Percentiles rank a stretch among this genome's conserved stretches.
These are phyloP conservation scores for Ramularia endophylla DNA, from an alignment of 2,329 filamentous ascomycete species.

Conservation along the genomic window DNA sequence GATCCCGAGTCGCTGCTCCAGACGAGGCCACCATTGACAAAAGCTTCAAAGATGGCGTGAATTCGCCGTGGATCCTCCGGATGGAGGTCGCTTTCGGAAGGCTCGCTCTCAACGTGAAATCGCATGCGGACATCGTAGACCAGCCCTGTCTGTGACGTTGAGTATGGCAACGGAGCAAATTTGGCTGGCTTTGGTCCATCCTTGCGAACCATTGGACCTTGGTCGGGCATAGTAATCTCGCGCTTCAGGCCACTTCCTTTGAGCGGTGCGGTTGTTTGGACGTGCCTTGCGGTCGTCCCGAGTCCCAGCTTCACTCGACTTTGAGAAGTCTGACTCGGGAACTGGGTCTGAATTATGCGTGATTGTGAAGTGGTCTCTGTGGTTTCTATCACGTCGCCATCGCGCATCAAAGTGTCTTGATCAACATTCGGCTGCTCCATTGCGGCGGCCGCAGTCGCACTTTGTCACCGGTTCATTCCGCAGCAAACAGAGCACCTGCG, in stretches of 20 bases:
- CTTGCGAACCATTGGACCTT: constrained; percentile 16
- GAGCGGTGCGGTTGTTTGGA: constrained; percentile 8
- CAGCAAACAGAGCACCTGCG: too few species aligned
- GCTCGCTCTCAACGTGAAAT: constrained; percentile 71
- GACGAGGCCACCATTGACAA: constrained; percentile 70
- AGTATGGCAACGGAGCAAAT: constrained; percentile 33
- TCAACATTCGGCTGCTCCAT: background rate
- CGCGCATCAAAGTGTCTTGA: constrained; percentile 19
- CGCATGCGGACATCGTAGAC: constrained; percentile 93
- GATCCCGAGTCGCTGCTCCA: constrained; percentile 36
- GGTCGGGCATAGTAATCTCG: constrained; percentile 11
- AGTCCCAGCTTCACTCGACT: background rate
- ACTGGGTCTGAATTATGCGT: background rate
- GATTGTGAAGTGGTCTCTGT: background rate
- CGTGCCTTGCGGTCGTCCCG: constrained; percentile 6
- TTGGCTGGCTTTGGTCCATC: constrained; percentile 28
- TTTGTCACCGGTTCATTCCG: too few species aligned
- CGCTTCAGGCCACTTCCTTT: constrained; percentile 21
- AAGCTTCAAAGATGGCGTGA: constrained; percentile 84
- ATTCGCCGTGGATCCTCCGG: constrained; percentile 93
- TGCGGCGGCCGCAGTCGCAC: background rate
- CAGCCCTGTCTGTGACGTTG: constrained; percentile 38
- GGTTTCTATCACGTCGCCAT: constrained; percentile 11
- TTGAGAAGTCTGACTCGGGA: too few species aligned
- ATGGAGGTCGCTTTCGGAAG: constrained; percentile 63